Percentiles rank a stretch among this genome's conserved stretches.
Conservation (phyloP, 441 rosid genomes). For the Populus hybrid region DNA sequence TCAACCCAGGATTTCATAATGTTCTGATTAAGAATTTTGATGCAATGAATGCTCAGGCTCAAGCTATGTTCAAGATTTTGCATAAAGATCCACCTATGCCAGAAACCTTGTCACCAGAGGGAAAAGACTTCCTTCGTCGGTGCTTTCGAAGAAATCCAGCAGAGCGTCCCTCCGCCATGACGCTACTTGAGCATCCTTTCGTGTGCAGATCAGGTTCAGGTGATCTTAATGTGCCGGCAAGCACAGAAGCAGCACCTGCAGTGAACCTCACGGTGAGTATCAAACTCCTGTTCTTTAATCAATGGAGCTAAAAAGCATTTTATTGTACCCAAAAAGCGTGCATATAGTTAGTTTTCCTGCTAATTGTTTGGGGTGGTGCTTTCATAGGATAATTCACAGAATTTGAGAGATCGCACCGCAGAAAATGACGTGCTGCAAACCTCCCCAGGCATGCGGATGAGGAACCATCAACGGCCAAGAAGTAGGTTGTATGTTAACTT, state of each 20-base stretch:
- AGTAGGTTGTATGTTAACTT: conserved; percentile 18
- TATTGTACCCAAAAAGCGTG: not conserved
- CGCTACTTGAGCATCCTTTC: conserved; percentile 59
- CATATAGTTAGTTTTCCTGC: not conserved
- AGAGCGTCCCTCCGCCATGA: conserved; percentile 45
- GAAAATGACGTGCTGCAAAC: conserved; percentile 18
- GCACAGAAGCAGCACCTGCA: conserved; percentile 23
- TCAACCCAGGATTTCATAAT: not conserved
- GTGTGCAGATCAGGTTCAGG: conserved; percentile 35
- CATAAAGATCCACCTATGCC: conserved; percentile 48
- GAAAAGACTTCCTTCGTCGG: conserved; percentile 50
- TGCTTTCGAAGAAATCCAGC: conserved; percentile 64
- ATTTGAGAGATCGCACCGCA: conserved; percentile 15
- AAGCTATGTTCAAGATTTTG: conserved; percentile 65
- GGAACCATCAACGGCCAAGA: conserved; percentile 14
- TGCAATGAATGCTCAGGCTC: conserved; percentile 40
- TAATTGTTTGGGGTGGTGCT: conserved; percentile 7
- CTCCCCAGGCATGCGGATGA: conserved; percentile 10
- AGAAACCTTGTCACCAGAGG: conserved; percentile 48
- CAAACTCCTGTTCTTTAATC: conserved; percentile 4
- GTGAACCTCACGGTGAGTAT: conserved; percentile 30
- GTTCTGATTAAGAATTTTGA: not conserved
- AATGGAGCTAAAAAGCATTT: not conserved
- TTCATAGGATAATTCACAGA: conserved; percentile 30
- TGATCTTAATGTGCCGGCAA: conserved; percentile 26